A percentile compares a stretch with the other conserved stretches of the same genome.
phyloP scores from a whole-genome alignment of 306 rosid genomes.

The Urtica urens region DNA sequence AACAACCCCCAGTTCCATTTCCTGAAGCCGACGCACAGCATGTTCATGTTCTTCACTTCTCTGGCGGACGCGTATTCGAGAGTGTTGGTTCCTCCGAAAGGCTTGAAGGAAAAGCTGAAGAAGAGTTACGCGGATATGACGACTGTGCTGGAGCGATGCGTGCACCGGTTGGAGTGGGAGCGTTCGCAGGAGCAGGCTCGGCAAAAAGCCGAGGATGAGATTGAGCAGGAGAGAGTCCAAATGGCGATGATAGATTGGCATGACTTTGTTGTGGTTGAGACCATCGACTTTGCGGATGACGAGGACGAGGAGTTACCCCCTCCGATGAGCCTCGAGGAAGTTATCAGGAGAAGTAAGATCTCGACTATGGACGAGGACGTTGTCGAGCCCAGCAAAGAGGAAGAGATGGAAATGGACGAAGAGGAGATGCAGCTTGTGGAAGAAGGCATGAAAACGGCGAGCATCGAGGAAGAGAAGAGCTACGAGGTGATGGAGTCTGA shows the following conservation, averaged over 20 bases:
- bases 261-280: conserved; percentile 94
- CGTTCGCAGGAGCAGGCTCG: conserved; percentile 93
- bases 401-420: conserved; percentile 97
- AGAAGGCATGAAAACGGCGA: conserved; percentile 80
- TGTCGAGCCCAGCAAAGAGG: conserved; percentile 74
- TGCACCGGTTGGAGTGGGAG: conserved; percentile 88
- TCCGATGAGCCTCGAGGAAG: conserved; percentile 93
- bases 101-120: conserved; percentile 66
- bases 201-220: conserved; percentile 88
- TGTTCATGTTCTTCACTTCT: conserved; percentile 89
- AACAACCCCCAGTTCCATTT: conserved; percentile 89
- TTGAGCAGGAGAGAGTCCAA: conserved; percentile 81
- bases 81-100: conserved; percentile 89
- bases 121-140: conserved; percentile 77
- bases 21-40: conserved; percentile 88
- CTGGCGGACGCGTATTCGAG: conserved; percentile 90
- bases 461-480: conserved; percentile 46
- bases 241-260: conserved; percentile 99
- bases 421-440: conserved; percentile 91
- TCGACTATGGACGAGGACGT: conserved; percentile 58
- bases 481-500: conserved; percentile 47
- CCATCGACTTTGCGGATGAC: conserved; percentile 87
- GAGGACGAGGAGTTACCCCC: conserved; percentile 94
- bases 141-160: conserved; percentile 81
- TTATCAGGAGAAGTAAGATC: conserved; percentile 80